These are phyloP conservation scores for Phialocephala subalpina DNA, from an alignment of 2,329 filamentous ascomycete genomes.

Conservation along the genomic window DNA sequence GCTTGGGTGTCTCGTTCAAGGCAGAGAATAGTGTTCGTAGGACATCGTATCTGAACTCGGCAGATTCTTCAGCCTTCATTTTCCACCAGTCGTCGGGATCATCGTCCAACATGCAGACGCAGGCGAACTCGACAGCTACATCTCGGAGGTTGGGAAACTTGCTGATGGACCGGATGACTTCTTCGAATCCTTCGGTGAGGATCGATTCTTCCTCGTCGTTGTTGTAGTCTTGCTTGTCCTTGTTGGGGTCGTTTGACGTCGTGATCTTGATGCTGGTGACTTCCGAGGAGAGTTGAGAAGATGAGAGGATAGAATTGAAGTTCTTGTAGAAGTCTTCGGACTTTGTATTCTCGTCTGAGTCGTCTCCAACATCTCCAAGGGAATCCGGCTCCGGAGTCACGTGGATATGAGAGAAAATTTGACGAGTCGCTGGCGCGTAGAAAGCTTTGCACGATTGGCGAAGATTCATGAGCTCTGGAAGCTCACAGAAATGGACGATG, in stretches of 20 bases:
- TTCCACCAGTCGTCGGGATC: constrained; percentile 1
- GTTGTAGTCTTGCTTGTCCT: not conserved
- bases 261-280: constrained; percentile 9
- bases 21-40: constrained; percentile 10
- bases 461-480: constrained; percentile 5
- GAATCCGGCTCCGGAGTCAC: not conserved
- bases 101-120: constrained; percentile 5
- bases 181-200: not conserved
- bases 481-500: not conserved
- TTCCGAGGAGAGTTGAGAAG: not conserved
- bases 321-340: not conserved
- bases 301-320: not conserved
- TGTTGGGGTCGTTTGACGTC: constrained; percentile 5
- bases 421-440: not conserved
- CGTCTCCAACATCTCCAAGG: not conserved
- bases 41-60: constrained; percentile 12
- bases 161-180: constrained; percentile 1
- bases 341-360: not conserved
- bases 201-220: not conserved
- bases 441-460: constrained; percentile 7
- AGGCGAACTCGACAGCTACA: constrained; percentile 16
- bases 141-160: constrained; percentile 17
- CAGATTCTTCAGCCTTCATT: constrained; percentile 6
- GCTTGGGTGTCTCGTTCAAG: constrained; percentile 10
- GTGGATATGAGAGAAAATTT: constrained; percentile 13